Conservation (phyloP, 2,329 filamentous ascomycete species). For the Aureobasidium leucospermi region DNA sequence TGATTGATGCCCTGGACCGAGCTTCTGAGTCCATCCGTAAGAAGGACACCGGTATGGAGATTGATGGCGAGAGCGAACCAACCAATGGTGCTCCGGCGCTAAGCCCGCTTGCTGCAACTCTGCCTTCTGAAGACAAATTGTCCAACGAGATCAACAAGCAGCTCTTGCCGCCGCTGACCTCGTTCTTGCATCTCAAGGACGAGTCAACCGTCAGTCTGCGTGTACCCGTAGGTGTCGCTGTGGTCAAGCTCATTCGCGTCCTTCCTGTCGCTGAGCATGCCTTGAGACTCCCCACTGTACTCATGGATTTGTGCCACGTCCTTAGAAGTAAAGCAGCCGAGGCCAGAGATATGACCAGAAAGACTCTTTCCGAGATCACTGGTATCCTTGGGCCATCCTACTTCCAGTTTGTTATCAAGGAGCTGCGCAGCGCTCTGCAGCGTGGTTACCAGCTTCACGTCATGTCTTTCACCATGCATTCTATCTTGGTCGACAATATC, state of each 20-base stretch:
- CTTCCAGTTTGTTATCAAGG: conserved; percentile 88
- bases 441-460: conserved; percentile 92
- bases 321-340: conserved; percentile 83
- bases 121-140: conserved; percentile 35
- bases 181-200: conserved; percentile 87
- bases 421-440: conserved; percentile 73
- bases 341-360: conserved; percentile 81
- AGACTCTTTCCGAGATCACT: conserved; percentile 78
- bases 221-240: conserved; percentile 80
- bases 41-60: conserved; percentile 2
- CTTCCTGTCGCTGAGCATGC: conserved; percentile 67
- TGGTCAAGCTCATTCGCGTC: conserved; percentile 78
- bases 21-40: background rate
- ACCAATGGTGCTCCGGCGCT: background rate
- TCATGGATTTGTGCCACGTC: conserved; percentile 90
- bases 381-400: conserved; percentile 72
- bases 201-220: conserved; percentile 90
- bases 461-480: conserved; percentile 88
- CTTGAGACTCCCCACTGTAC: conserved; percentile 67
- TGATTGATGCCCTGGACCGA: conserved; percentile 65
- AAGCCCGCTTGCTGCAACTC: conserved; percentile 32
- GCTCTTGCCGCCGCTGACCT: conserved; percentile 71
- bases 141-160: conserved; percentile 60
- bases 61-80: background rate
- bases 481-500: conserved; percentile 70